These are phyloP conservation scores for Penicillium lividum DNA, from an alignment of 495 filamentous ascomycete species.

Conservation along the genomic window DNA sequence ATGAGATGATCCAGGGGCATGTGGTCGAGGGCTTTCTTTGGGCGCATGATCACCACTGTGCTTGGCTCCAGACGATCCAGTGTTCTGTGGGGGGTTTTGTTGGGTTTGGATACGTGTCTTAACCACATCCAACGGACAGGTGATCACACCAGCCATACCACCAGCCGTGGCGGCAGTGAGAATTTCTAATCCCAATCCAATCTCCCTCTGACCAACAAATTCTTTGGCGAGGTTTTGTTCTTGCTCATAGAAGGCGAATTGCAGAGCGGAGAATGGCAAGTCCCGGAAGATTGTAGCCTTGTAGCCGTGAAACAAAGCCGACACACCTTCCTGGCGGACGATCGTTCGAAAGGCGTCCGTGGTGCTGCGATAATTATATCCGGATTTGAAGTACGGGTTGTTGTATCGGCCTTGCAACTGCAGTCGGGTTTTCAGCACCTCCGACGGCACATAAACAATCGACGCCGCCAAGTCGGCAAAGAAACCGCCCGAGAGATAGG, in stretches of 20 bases:
- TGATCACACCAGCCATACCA: conserved; percentile 90
- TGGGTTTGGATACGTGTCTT: conserved; percentile 98
- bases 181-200: conserved; percentile 83
- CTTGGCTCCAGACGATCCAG: conserved; percentile 26
- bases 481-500: conserved; percentile 87
- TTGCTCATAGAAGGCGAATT: conserved; percentile 98
- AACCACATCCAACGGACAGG: conserved; percentile 94
- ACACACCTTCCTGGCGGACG: conserved; percentile 73
- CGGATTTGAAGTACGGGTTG: conserved; percentile 88
- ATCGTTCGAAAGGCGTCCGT: conserved; percentile 82
- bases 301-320: conserved; percentile 90
- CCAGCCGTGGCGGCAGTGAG: conserved; percentile 89
- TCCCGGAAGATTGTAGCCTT: conserved; percentile 92
- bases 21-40: conserved; percentile 41
- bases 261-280: conserved; percentile 90
- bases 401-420: conserved; percentile 94
- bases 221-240: conserved; percentile 77
- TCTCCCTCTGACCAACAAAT: conserved; percentile 71
- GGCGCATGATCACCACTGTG: conserved; percentile 28
- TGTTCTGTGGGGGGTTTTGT: conserved; percentile 53
- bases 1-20: conserved; percentile 26
- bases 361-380: conserved; percentile 89
- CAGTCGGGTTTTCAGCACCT: conserved; percentile 92
- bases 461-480: conserved; percentile 90
- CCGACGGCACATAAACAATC: conserved; percentile 90